Evolutionary conservation across 805 yeast genomes (phyloP).

Genomic region (Monosporozyma servazzii): DNA sequence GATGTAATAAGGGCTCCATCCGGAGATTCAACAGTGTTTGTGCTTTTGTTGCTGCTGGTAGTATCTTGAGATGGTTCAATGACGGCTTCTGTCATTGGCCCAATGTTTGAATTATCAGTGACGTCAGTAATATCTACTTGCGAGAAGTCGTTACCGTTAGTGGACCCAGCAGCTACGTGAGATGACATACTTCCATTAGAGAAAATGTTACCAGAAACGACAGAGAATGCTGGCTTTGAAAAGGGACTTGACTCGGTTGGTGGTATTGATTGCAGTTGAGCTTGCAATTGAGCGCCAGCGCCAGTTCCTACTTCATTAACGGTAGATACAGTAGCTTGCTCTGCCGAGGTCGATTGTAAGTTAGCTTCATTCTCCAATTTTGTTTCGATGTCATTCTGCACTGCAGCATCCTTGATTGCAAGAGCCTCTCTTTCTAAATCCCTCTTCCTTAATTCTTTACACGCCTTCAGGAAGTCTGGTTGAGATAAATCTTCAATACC

Average conservation of each 20-base stretch:
- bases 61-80: not conserved
- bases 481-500: constrained; percentile 75
- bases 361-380: not conserved
- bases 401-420: constrained; percentile 24
- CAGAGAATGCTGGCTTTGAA: not conserved
- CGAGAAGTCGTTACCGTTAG: not conserved
- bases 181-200: not conserved
- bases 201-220: not conserved
- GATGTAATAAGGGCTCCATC: not conserved
- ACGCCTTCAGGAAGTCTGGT: constrained; percentile 64
- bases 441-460: constrained; percentile 61
- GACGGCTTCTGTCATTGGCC: not conserved
- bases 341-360: not conserved
- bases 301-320: constrained; percentile 14
- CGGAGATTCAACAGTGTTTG: not conserved
- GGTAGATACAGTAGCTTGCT: constrained; percentile 4
- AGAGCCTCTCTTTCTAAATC: constrained; percentile 46
- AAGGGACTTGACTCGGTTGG: not conserved
- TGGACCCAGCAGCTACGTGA: not conserved
- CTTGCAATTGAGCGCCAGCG: constrained; percentile 22
- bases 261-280: constrained; percentile 1
- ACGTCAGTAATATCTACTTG: not conserved
- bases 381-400: constrained; percentile 1
- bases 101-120: not conserved
- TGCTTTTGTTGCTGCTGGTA: not conserved